Conservation (phyloP, 2,329 filamentous ascomycete species). For the Basipetospora chlamydospora region DNA sequence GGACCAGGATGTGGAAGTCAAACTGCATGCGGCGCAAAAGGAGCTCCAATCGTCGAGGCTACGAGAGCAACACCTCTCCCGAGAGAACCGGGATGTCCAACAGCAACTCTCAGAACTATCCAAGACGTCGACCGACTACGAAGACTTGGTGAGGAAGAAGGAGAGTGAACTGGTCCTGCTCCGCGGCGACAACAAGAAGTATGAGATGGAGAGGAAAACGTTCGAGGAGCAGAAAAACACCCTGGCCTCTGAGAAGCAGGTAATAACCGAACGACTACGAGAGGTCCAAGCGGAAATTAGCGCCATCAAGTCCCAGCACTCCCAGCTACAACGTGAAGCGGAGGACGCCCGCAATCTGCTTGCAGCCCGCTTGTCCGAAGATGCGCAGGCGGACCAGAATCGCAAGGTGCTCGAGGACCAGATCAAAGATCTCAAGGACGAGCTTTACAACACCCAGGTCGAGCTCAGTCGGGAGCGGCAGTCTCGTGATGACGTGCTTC, state of each 20-base stretch:
- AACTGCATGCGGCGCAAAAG: constrained; percentile 63
- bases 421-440: constrained; percentile 70
- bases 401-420: constrained; percentile 75
- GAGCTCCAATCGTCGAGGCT: constrained; percentile 61
- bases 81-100: constrained; percentile 71
- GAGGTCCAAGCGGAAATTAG: constrained; percentile 81
- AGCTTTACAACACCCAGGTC: constrained; percentile 72
- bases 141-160: constrained; percentile 83
- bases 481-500: constrained; percentile 83
- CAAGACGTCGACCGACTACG: constrained; percentile 84
- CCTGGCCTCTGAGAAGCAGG: constrained; percentile 64
- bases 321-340: constrained; percentile 75
- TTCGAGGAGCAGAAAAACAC: constrained; percentile 67
- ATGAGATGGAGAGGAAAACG: constrained; percentile 62
- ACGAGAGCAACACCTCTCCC: constrained; percentile 59
- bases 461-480: constrained; percentile 85
- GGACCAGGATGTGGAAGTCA: constrained; percentile 80
- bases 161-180: constrained; percentile 84
- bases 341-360: constrained; percentile 76
- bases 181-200: constrained; percentile 69
- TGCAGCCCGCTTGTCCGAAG: constrained; percentile 78
- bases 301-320: constrained; percentile 70
- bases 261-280: constrained; percentile 58
- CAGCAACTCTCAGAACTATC: constrained; percentile 78
- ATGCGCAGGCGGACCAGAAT: constrained; percentile 70